These are phyloP conservation scores for Colletotrichum sp. DNA, from an alignment of 2,329 filamentous ascomycete genomes.

Conservation along the genomic window DNA sequence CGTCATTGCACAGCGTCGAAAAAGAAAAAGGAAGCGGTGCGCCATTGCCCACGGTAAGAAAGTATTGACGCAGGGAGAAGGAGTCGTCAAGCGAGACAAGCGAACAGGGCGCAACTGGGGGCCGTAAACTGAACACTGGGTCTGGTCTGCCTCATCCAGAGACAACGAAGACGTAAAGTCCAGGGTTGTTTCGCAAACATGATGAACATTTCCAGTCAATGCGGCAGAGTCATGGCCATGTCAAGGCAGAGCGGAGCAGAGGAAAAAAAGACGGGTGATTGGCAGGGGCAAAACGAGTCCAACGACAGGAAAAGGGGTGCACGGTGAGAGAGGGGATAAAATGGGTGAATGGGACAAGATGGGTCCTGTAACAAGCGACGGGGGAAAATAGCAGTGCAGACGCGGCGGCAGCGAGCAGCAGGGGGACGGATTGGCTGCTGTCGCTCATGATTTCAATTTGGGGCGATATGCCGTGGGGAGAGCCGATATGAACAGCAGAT, in stretches of 20 bases:
- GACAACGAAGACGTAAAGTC: neutral
- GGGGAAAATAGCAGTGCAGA: neutral
- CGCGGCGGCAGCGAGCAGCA: slow-evolving; percentile 1
- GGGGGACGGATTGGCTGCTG: slow-evolving; percentile 10
- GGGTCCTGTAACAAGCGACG: slow-evolving; percentile 3
- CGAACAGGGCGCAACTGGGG: neutral
- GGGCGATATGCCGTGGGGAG: neutral
- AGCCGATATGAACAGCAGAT: neutral
- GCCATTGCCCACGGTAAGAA: neutral
- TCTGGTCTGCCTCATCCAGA: slow-evolving; percentile 5
- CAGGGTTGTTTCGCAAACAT: slow-evolving; percentile 11
- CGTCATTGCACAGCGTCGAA: neutral
- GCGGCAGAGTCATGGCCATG: neutral
- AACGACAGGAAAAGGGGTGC: neutral
- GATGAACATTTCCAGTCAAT: neutral
- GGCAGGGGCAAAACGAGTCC: neutral
- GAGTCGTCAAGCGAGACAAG: slow-evolving; percentile 12
- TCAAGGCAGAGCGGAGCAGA: neutral
- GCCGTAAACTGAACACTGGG: neutral
- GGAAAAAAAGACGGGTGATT: neutral
- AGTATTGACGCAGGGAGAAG: slow-evolving; percentile 13
- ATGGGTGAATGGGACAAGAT: neutral
- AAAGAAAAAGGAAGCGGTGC: neutral
- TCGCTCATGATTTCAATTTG: slow-evolving; percentile 15
- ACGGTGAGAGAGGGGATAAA: neutral